Evolutionary conservation across 441 rosid genomes (phyloP).

Genomic region (Gossypium davidsonii): DNA sequence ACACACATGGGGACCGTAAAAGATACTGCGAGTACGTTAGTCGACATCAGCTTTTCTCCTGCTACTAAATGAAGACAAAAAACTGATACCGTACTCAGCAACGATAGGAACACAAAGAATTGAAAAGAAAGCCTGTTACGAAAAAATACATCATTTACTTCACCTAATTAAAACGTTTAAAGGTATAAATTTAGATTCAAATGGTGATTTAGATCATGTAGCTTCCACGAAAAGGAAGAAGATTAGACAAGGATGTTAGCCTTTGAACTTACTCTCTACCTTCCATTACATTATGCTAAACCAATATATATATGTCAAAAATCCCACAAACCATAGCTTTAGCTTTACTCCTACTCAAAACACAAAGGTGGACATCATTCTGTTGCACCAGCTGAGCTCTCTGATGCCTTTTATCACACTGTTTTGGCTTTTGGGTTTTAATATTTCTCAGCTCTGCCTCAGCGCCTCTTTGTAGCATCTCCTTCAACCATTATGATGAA

Average conservation of each 20-base stretch:
- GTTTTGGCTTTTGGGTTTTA: background rate
- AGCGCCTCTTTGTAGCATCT: conserved; percentile 21
- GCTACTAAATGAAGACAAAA: background rate
- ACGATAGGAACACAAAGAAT: background rate
- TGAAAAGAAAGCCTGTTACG: background rate
- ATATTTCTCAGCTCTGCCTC: background rate
- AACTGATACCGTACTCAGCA: background rate
- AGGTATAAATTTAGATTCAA: background rate
- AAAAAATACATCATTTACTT: background rate
- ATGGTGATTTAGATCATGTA: conserved; percentile 8
- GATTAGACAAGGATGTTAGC: conserved; percentile 29
- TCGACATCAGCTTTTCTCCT: background rate
- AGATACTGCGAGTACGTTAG: background rate
- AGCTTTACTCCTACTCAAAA: conserved; percentile 80
- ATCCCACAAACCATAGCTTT: conserved; percentile 37
- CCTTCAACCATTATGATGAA: conserved; percentile 33
- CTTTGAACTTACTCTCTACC: conserved; percentile 35
- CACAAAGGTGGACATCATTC: background rate
- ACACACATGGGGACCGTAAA: background rate
- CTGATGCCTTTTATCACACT: conserved; percentile 16
- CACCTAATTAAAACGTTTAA: background rate
- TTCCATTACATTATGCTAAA: conserved; percentile 12
- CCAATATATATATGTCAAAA: background rate
- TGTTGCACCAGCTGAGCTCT: background rate
- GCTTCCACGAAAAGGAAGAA: conserved; percentile 1